A percentile compares a stretch with the other conserved stretches of the same genome.
phyloP scores from a whole-genome alignment of 495 filamentous ascomycete species.

The Penicillium waksmanii region DNA sequence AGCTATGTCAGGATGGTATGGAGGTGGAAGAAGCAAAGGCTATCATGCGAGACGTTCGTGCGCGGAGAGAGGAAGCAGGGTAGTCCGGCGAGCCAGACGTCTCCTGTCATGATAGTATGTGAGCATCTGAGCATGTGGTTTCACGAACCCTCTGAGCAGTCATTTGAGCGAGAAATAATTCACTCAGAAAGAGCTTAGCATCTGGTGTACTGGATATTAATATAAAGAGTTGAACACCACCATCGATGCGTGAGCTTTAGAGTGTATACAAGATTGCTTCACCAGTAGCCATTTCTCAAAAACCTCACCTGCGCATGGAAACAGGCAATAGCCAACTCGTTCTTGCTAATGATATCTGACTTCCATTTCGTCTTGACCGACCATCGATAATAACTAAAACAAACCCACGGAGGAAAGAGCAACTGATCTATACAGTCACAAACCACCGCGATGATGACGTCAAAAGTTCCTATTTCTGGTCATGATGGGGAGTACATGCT shows the following conservation, averaged over 20 bases:
- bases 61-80: constrained; percentile 64
- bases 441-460: not conserved
- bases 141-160: not conserved
- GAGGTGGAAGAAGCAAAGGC: constrained; percentile 99
- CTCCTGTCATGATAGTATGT: constrained; percentile 25
- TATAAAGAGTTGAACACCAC: too few relatives aligned
- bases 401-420: not conserved
- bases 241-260: too few relatives aligned
- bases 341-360: not conserved
- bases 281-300: too few relatives aligned
- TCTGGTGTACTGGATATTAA: too few relatives aligned
- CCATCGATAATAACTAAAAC: not conserved
- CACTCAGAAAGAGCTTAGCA: not conserved
- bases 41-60: constrained; percentile 84
- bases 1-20: constrained; percentile 93
- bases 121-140: not conserved
- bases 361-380: too few relatives aligned
- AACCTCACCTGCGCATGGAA: too few relatives aligned
- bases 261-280: too few relatives aligned
- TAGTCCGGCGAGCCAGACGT: constrained; percentile 3
- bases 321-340: not conserved
- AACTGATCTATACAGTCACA: not conserved
- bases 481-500: not conserved
- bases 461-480: not conserved
- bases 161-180: constrained; percentile 1